Evolutionary conservation across 768 basidiomycete species (phyloP).

Genomic region (Pulveroboletus sp.): DNA sequence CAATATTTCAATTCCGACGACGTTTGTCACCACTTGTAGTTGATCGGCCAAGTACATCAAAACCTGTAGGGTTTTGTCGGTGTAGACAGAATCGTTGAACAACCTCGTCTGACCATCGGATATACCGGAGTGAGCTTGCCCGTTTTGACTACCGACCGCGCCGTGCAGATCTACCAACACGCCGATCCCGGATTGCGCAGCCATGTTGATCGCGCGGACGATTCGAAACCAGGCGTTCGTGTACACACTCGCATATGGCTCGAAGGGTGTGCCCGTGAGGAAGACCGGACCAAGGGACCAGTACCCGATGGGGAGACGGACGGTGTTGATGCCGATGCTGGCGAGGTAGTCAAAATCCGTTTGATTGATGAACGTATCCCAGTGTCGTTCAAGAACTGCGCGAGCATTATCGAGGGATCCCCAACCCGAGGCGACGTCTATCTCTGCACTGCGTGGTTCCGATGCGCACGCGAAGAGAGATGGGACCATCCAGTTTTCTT

Average conservation of each 20-base stretch:
- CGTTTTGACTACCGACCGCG: constrained; percentile 48
- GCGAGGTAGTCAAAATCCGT: constrained; percentile 63
- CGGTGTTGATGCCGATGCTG: constrained; percentile 54
- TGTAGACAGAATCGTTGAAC: constrained; percentile 34
- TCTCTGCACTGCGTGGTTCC: constrained; percentile 48
- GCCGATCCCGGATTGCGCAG: constrained; percentile 39
- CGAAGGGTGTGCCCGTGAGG: constrained; percentile 37
- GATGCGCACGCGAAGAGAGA: constrained; percentile 58
- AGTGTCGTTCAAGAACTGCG: constrained; percentile 61
- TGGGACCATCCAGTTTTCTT: constrained; percentile 73
- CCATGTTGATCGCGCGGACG: constrained; percentile 40
- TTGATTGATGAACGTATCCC: constrained; percentile 68
- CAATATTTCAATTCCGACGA: constrained; percentile 57
- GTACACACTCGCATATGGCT: constrained; percentile 41
- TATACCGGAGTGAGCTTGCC: constrained; percentile 29
- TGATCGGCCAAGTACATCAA: constrained; percentile 35
- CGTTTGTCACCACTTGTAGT: constrained; percentile 41
- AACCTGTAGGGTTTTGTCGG: constrained; percentile 38
- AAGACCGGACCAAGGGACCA: constrained; percentile 35
- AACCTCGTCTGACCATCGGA: constrained; percentile 40
- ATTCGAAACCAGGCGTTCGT: constrained; percentile 37
- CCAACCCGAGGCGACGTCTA: constrained; percentile 64
- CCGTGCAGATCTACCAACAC: constrained; percentile 55
- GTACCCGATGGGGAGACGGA: constrained; percentile 60
- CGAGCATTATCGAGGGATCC: constrained; percentile 35